Conservation (phyloP, 2,329 filamentous ascomycete species). For the Trichoderma sp. region DNA sequence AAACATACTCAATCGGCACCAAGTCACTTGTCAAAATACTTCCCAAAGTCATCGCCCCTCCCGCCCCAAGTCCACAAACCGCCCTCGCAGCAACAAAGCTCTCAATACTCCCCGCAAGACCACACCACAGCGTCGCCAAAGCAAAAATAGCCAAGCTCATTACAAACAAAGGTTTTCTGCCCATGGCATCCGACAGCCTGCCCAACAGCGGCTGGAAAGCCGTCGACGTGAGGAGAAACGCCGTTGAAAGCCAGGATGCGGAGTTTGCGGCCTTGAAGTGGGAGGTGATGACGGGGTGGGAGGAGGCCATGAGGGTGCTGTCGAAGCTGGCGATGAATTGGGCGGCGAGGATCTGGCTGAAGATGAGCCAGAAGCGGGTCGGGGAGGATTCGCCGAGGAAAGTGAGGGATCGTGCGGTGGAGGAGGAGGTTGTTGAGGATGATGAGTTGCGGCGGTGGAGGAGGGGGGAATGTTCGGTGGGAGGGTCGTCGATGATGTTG, state of each 20-base stretch:
- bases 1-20: slow-evolving; percentile 62
- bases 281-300: slow-evolving; percentile 77
- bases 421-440: background rate
- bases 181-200: slow-evolving; percentile 70
- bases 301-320: slow-evolving; percentile 76
- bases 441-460: slow-evolving; percentile 20
- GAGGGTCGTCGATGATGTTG: background rate
- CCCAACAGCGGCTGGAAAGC: slow-evolving; percentile 74
- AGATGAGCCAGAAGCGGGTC: slow-evolving; percentile 61
- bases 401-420: slow-evolving; percentile 18
- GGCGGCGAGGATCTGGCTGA: slow-evolving; percentile 54
- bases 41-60: slow-evolving; percentile 66
- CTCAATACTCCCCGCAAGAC: slow-evolving; percentile 62
- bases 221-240: slow-evolving; percentile 73
- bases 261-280: slow-evolving; percentile 75
- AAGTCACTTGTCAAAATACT: slow-evolving; percentile 71
- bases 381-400: slow-evolving; percentile 48
- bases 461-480: slow-evolving; percentile 29
- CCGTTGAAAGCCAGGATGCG: slow-evolving; percentile 79
- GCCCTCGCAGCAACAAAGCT: slow-evolving; percentile 69
- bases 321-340: slow-evolving; percentile 67
- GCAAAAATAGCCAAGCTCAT: slow-evolving; percentile 61
- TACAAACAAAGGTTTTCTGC: slow-evolving; percentile 65
- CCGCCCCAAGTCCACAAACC: slow-evolving; percentile 69
- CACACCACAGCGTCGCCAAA: slow-evolving; percentile 66